A percentile compares a stretch with the other conserved stretches of the same genome.
These are phyloP conservation scores for Akanthomyces dipterigenus DNA, from an alignment of 2,329 filamentous ascomycete species.

Conservation along the genomic window DNA sequence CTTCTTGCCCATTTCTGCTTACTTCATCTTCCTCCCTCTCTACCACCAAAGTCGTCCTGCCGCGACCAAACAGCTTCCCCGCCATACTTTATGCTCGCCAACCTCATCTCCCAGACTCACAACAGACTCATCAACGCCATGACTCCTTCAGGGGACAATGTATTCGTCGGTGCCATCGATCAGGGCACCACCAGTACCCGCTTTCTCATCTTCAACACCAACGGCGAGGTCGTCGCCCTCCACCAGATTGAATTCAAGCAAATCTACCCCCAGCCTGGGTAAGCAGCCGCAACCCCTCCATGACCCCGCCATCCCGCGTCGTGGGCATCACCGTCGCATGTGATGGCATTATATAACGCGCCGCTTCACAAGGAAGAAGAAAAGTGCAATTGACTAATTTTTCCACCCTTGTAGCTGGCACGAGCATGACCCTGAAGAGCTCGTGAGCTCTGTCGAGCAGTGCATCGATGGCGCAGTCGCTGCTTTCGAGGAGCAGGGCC, in stretches of 20 bases:
- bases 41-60: slow-evolving; percentile 7
- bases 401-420: slow-evolving; percentile 56
- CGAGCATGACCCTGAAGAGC: slow-evolving; percentile 73
- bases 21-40: slow-evolving; percentile 3
- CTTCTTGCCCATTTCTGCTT: slow-evolving; percentile 10
- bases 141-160: slow-evolving; percentile 23
- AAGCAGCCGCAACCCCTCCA: slow-evolving; percentile 23
- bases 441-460: slow-evolving; percentile 62
- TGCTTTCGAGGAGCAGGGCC: slow-evolving; percentile 60
- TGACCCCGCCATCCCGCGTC: not conserved
- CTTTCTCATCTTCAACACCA: slow-evolving; percentile 70
- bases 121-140: slow-evolving; percentile 22
- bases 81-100: slow-evolving; percentile 18
- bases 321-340: not conserved
- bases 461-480: slow-evolving; percentile 71
- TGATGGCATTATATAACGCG: not conserved
- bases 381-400: not conserved
- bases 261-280: slow-evolving; percentile 70
- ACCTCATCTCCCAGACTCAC: slow-evolving; percentile 17
- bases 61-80: slow-evolving; percentile 11
- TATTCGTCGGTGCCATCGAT: slow-evolving; percentile 70
- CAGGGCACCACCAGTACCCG: slow-evolving; percentile 73
- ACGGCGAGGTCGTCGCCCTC: slow-evolving; percentile 61
- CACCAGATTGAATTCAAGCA: slow-evolving; percentile 74
- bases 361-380: too few species aligned